Percentiles rank a stretch among this genome's conserved stretches.
Conservation (phyloP, 495 filamentous ascomycete genomes). For the Schizothecium vesticola region DNA sequence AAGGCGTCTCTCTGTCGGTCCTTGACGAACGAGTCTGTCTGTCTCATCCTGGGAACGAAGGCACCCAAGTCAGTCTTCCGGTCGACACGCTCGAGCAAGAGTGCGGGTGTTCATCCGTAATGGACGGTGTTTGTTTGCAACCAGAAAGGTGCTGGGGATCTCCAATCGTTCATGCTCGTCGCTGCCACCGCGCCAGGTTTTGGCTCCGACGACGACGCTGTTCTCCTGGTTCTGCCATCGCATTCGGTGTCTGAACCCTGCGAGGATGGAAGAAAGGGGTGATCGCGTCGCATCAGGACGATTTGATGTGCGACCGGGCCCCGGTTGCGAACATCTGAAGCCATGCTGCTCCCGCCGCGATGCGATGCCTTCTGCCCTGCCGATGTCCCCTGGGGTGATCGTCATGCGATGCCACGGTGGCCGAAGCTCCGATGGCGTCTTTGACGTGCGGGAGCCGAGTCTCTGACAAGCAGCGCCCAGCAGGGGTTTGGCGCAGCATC, state of each 20-base stretch:
- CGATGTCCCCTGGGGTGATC: conserved; percentile 10
- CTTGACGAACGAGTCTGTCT: not conserved
- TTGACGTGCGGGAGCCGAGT: conserved; percentile 6
- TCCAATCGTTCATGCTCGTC: not conserved
- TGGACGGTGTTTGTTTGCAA: not conserved
- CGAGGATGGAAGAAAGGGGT: not conserved
- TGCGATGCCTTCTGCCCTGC: not conserved
- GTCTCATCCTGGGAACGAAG: not conserved
- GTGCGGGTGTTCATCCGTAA: no score
- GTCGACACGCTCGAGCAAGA: no score
- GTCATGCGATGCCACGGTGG: conserved; percentile 7
- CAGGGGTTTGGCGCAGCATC: not conserved
- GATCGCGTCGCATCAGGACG: not conserved
- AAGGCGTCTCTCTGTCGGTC: not conserved
- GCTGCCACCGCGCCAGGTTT: not conserved
- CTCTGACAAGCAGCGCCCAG: conserved; percentile 9
- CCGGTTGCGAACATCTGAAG: not conserved
- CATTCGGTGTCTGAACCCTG: not conserved
- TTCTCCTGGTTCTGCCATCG: conserved; percentile 6
- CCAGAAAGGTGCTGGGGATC: not conserved
- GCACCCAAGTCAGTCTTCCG: not conserved
- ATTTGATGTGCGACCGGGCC: conserved; percentile 9
- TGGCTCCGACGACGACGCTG: not conserved
- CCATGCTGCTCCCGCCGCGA: not conserved
- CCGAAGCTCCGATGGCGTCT: conserved; percentile 9